A percentile compares a stretch with the other conserved stretches of the same genome.
phyloP scores from a whole-genome alignment of 2,329 filamentous ascomycete genomes.

The Fusarium vanettenii region DNA sequence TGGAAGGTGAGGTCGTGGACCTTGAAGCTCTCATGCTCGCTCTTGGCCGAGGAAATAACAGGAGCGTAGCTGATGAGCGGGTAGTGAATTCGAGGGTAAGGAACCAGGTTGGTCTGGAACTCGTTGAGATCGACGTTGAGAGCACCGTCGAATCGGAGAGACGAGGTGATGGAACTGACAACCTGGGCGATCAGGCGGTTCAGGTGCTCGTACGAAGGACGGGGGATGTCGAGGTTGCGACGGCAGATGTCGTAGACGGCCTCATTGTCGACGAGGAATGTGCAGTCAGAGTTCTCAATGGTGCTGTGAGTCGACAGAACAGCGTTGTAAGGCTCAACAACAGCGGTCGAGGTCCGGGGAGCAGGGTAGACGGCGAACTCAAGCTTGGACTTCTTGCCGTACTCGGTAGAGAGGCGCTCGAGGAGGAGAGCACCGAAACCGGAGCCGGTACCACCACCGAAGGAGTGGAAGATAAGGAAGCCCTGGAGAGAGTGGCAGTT shows the following conservation, averaged over 20 bases:
- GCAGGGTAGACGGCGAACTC: slow-evolving; percentile 80
- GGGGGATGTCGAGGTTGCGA: slow-evolving; percentile 76
- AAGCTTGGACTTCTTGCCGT: slow-evolving; percentile 82
- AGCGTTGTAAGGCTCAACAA: slow-evolving; percentile 81
- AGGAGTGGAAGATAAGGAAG: slow-evolving; percentile 81
- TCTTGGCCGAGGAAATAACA: slow-evolving; percentile 79
- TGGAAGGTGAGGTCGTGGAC: slow-evolving; percentile 81
- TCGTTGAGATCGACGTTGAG: slow-evolving; percentile 82
- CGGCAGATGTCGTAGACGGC: slow-evolving; percentile 82
- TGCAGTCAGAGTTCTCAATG: slow-evolving; percentile 82
- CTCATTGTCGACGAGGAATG: slow-evolving; percentile 82
- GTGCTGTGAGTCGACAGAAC: slow-evolving; percentile 80
- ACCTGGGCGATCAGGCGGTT: slow-evolving; percentile 81
- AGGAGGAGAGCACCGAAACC: slow-evolving; percentile 79
- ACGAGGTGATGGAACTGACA: slow-evolving; percentile 80
- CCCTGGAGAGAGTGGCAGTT: slow-evolving; percentile 80
- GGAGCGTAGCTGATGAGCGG: slow-evolving; percentile 79
- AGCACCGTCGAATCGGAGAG: slow-evolving; percentile 77
- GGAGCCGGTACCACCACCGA: slow-evolving; percentile 78
- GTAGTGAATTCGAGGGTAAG: slow-evolving; percentile 80
- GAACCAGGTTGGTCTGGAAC: slow-evolving; percentile 82
- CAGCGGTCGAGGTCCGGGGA: slow-evolving; percentile 75
- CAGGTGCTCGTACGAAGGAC: slow-evolving; percentile 76
- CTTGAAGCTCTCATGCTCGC: slow-evolving; percentile 89
- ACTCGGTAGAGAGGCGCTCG: slow-evolving; percentile 79